Base-by-base conservation (phyloP, 2,329 filamentous ascomycete genomes). In the Pyrenochaeta sp. region DNA sequence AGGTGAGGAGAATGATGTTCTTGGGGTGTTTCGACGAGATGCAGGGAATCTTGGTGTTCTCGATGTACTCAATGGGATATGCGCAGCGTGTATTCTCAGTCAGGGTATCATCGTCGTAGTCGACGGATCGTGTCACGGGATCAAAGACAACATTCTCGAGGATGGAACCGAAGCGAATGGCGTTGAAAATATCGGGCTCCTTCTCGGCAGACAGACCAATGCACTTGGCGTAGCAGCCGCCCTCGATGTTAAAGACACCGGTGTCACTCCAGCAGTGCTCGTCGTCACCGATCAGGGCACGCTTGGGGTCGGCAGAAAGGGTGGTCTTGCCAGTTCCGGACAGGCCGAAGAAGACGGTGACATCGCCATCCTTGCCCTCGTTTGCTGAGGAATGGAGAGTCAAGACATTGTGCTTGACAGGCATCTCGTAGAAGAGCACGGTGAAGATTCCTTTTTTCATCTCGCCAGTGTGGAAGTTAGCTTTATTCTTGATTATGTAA, bases 371-470 rank as follows among this genome's bases (percentile, higher is more conserved):
- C 84, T 90, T 85, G 71, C 95, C 95, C 86, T 99, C 91, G 81
- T 99, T 99, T 75, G 95, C 95, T 7, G 95, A 99, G 14, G 95
- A 99, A 85, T 99, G 95, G 50, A 99, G 89, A 35, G 95, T 99
- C 66, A 99, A 83, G 70, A 99, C 94, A 79, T 98, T 96, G 87
- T 99, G 95, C 88, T 97, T 97, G 76, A 99, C 91, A 58, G 95
- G 95, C 93, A 98, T 99, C 85, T 99, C 95, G 84, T 98, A 99
- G 87, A 97, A 99, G 77, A 99, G 88, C 45, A 99, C 92, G 42
- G 95, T 99, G 86, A 99, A 99, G 79, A 99, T 87, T 69, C 95
- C 93, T 85, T 97, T 97, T 84, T 97, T 97, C 91, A 95, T 94
- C 82, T 94, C 91, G 10, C 32, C n/a, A n/a, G n/a, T n/a, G 39